Evolutionary conservation across 2,329 filamentous ascomycete genomes (phyloP), one percentile per base, ranked within the genome.

Genomic region (Neoarthrinium moseri): DNA sequence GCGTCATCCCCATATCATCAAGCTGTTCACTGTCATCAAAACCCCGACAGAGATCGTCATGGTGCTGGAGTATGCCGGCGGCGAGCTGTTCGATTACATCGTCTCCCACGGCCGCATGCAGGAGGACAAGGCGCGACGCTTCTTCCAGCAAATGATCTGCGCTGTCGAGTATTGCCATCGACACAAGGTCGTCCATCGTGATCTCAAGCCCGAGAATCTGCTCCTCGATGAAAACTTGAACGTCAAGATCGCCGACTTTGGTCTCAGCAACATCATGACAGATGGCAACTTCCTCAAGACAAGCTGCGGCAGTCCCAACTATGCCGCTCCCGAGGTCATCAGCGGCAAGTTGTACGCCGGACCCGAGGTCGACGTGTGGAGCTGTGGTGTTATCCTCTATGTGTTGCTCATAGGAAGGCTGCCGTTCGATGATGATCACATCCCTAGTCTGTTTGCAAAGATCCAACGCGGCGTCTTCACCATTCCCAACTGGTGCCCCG

Each of bases 201-300:
- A 99, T 66, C 73, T 99, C 51, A 99, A 99, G 68, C 94, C 94
- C 8, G 94, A 99, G 74, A 99, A 99, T 64, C 73, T 99, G 39
- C 80, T 99, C 34, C 83, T 99, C 42, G 94, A 99, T 69, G 89
- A 95, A 54, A 86, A 95, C 49, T 86, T 96, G 62, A 96, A 99
- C 60, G 92, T 99, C 70, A 99, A 99, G 74, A 99, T 99, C 71
- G 94, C 94, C 59, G 94, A 99, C 70, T 99, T 99, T 57, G 94
- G 94, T 47, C 77, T 99, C 47, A 97, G 92, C 74, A 99, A 99
- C 65, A 99, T 99, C 71, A 99, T 99, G 94, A 97, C 94, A 0
- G 94, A 99, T 64, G 94, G 94, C 21, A 99, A 99, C 66, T 99
- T 99, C 64, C 81, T 99, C 60, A 97, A 96, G 73, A 99, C 94